These are phyloP conservation scores for Stereocaulon alpinum DNA, from an alignment of 495 filamentous ascomycete species.

Conservation along the genomic window DNA sequence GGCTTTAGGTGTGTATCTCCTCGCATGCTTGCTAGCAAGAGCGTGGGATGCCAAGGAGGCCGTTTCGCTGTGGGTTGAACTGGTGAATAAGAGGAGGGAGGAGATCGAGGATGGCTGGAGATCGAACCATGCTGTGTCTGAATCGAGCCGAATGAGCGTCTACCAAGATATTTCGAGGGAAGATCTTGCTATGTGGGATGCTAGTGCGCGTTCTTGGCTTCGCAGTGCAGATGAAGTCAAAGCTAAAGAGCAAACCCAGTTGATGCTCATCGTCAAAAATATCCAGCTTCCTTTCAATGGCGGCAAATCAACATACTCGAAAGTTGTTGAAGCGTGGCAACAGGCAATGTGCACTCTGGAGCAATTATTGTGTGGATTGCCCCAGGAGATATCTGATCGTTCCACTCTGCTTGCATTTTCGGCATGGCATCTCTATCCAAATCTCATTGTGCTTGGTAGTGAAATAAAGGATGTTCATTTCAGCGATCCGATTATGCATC, in stretches of 20 bases:
- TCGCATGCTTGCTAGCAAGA: conserved; percentile 33
- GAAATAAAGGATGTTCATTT: conserved; percentile 11
- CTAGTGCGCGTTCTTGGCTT: conserved; percentile 29
- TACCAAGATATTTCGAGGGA: conserved; percentile 23
- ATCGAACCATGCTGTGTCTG: not conserved
- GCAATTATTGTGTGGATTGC: conserved; percentile 21
- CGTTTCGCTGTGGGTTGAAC: conserved; percentile 27
- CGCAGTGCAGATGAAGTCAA: conserved; percentile 23
- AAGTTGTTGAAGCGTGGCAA: conserved; percentile 12
- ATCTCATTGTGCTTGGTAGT: conserved; percentile 23
- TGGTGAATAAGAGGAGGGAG: conserved; percentile 11
- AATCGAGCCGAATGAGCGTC: not conserved
- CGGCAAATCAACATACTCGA: conserved; percentile 5
- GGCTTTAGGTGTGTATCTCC: conserved; percentile 28
- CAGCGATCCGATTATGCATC: conserved; percentile 16
- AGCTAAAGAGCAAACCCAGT: conserved; percentile 23
- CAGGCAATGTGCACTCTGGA: conserved; percentile 22
- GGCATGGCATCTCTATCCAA: conserved; percentile 34
- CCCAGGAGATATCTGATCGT: conserved; percentile 20
- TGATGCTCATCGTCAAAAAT: conserved; percentile 17
- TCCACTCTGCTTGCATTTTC: conserved; percentile 26
- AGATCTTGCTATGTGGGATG: conserved; percentile 30
- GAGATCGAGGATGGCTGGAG: not conserved
- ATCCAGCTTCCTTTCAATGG: conserved; percentile 5
- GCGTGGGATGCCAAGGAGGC: conserved; percentile 27